These are phyloP conservation scores for Pichia sp. DNA, from an alignment of 1,139 yeast genomes.

Conservation along the genomic window DNA sequence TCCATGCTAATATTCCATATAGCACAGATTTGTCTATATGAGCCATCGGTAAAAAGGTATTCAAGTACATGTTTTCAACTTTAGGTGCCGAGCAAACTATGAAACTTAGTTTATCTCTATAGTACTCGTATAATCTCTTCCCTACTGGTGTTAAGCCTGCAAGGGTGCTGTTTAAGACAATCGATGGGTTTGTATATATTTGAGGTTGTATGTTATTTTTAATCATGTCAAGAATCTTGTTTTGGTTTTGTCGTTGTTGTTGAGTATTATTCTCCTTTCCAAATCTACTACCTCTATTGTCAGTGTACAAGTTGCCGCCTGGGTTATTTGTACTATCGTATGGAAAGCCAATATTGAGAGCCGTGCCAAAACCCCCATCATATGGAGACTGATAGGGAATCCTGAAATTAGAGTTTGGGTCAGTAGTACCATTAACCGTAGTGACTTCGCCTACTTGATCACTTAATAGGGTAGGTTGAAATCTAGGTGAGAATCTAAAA, in stretches of 20 bases:
- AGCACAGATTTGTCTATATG: constrained; percentile 63
- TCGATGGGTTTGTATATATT: constrained; percentile 29
- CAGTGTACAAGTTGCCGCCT: neutral
- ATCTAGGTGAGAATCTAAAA: constrained; percentile 17
- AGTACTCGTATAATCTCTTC: constrained; percentile 56
- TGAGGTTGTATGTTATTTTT: constrained; percentile 4
- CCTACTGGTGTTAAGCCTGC: constrained; percentile 41
- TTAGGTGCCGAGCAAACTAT: constrained; percentile 63
- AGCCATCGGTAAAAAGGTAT: constrained; percentile 77
- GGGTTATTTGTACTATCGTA: neutral
- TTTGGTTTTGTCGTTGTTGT: neutral
- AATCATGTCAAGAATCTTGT: neutral
- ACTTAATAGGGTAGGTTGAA: neutral
- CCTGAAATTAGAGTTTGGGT: neutral
- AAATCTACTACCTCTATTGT: neutral
- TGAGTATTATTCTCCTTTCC: neutral
- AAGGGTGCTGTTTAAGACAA: constrained; percentile 26
- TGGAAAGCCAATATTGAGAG: neutral
- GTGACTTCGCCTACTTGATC: no score
- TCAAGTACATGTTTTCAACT: constrained; percentile 62
- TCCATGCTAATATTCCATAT: constrained; percentile 72
- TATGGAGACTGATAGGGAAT: neutral
- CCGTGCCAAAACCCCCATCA: neutral
- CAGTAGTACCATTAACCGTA: neutral
- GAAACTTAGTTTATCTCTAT: constrained; percentile 54